A percentile compares a stretch with the other conserved stretches of the same genome.
phyloP scores from a whole-genome alignment of 78 protist genomes.

The Tieghemostelium lacteum region DNA sequence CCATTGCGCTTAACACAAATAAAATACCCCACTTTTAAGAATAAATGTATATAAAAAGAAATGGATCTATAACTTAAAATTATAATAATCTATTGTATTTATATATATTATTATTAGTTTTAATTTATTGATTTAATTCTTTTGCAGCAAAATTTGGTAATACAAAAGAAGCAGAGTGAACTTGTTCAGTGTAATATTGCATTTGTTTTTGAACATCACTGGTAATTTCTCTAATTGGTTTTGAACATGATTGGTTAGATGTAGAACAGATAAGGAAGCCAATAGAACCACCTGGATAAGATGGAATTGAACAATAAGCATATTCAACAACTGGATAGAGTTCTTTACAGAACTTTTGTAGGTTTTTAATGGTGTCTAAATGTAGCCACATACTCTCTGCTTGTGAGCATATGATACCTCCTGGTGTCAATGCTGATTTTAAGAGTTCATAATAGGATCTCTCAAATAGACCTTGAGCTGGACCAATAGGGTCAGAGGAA shows the following conservation, averaged over 20 bases:
- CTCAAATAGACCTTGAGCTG: conserved; percentile 92
- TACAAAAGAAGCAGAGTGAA: conserved; percentile 92
- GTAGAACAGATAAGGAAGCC: conserved; percentile 86
- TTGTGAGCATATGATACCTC: conserved; percentile 94
- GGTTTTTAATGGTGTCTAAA: conserved; percentile 82
- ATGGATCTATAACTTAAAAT: neutral
- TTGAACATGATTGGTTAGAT: neutral
- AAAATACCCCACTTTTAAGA: too few species aligned
- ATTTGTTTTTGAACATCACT: conserved; percentile 24
- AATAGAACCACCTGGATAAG: conserved; percentile 96
- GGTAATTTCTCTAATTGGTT: conserved; percentile 43
- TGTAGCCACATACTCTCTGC: conserved; percentile 95
- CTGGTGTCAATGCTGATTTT: conserved; percentile 81
- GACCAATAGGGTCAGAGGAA: conserved; percentile 96
- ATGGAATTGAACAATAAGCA: conserved; percentile 91
- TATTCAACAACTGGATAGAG: conserved; percentile 85
- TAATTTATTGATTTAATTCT: conserved; percentile 10
- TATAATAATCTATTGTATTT: neutral
- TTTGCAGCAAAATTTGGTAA: conserved; percentile 91
- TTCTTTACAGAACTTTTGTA: conserved; percentile 57
- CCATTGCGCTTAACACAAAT: too few species aligned
- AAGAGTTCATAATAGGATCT: conserved; percentile 83
- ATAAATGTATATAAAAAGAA: too few species aligned
- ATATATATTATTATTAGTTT: neutral
- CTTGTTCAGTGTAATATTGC: conserved; percentile 89